Percentiles rank a stretch among this genome's conserved stretches.
Evolutionary conservation across 2,329 filamentous ascomycete genomes (phyloP).

Genomic region (Cucurbitaria berberidis): DNA sequence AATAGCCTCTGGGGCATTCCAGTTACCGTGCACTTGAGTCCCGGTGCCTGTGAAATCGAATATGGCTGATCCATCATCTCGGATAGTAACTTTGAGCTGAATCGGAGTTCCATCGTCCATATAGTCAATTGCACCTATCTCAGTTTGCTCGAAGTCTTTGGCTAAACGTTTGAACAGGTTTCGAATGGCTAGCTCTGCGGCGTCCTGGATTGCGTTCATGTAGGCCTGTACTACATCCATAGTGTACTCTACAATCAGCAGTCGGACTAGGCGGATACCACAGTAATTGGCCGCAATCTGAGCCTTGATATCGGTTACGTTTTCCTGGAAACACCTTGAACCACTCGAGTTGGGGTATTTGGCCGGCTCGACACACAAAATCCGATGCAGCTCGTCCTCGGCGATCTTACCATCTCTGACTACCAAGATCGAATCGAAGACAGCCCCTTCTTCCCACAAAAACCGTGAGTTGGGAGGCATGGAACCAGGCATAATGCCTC

Average conservation of each 20-base stretch:
- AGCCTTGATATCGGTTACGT: constrained; percentile 43
- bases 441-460: constrained; percentile 55
- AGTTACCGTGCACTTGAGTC: constrained; percentile 45
- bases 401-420: constrained; percentile 42
- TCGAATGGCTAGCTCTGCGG: constrained; percentile 44
- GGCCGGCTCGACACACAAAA: constrained; percentile 37
- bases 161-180: constrained; percentile 30
- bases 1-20: constrained; percentile 48
- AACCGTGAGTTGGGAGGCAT: constrained; percentile 53
- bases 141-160: constrained; percentile 10
- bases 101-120: constrained; percentile 50
- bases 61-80: too few relatives aligned
- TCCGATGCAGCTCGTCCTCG: constrained; percentile 41
- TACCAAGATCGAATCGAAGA: constrained; percentile 21
- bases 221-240: constrained; percentile 47
- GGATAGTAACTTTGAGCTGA: not conserved
- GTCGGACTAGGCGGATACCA: constrained; percentile 43
- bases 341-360: constrained; percentile 49
- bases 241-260: constrained; percentile 44
- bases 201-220: constrained; percentile 50
- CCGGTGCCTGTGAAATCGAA: constrained; percentile 26
- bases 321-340: constrained; percentile 41
- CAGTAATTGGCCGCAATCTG: constrained; percentile 42
- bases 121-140: constrained; percentile 33
- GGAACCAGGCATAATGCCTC: constrained; percentile 43